Percentiles rank a stretch among this genome's conserved stretches.
phyloP scores from a whole-genome alignment of 257 asterid species.

The Schizonepeta tenuifolia region DNA sequence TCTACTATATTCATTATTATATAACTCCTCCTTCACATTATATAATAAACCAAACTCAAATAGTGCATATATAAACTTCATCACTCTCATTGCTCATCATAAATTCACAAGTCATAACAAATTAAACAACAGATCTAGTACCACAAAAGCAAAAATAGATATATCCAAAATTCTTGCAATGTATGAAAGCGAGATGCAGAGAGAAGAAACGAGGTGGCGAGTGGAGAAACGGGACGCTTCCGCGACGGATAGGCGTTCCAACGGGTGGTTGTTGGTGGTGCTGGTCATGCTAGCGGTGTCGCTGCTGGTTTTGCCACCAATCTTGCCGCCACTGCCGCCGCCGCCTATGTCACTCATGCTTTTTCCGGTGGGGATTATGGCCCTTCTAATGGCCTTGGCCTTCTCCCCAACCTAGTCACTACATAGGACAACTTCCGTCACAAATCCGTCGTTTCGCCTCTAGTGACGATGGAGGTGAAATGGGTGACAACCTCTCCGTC shows the following conservation, averaged over 20 bases:
- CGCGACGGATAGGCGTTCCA: conserved; percentile 29
- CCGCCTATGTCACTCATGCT: conserved; percentile 59
- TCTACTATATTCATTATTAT: conserved; percentile 20
- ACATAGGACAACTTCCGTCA: no score
- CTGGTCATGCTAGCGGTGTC: conserved; percentile 40
- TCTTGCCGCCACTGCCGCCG: conserved; percentile 54
- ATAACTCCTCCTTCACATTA: conserved; percentile 4
- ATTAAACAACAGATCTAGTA: no score
- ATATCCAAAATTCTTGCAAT: neutral
- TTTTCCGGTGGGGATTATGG: conserved; percentile 63
- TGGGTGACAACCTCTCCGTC: no score
- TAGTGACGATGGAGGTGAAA: no score
- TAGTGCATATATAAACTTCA: neutral
- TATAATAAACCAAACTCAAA: neutral
- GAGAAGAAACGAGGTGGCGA: conserved; percentile 26
- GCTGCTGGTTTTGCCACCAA: conserved; percentile 49
- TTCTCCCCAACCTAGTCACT: conserved; percentile 38
- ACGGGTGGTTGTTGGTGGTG: conserved; percentile 47
- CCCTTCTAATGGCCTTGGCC: conserved; percentile 54
- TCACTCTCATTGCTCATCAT: no score
- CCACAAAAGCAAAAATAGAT: neutral
- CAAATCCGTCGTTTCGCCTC: no score
- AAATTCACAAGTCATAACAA: no score
- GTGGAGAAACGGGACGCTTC: conserved; percentile 19
- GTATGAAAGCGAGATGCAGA: conserved; percentile 17